Evolutionary conservation across 768 basidiomycete species (phyloP), one percentile per base, ranked within the genome.

Genomic region (Russula dissimulans): DNA sequence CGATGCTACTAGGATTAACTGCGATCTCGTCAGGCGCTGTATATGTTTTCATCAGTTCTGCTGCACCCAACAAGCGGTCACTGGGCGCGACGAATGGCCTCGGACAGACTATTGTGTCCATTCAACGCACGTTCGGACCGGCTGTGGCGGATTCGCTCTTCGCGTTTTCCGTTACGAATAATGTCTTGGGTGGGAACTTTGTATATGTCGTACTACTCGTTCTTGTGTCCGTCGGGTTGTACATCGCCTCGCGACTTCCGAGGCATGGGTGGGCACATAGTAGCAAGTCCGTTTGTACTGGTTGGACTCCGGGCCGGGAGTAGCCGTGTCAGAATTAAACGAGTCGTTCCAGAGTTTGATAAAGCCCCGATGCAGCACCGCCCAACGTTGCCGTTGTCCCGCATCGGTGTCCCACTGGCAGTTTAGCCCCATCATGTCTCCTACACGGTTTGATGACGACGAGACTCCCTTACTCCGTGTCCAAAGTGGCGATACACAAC

Each of bases 61-160:
- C 69, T 1, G 65, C 67, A 1, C 71, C 68, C 1, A 68, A 54
- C 59, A 62, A 39, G 52, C 59, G n/a, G 60, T 41, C 39, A 41
- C 78, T 86, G 12, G 82, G 79, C 1, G 72, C 79, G 4, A 74
- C 76, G 11, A 82, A 81, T 59, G 80, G 81, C 5, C 64, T 83
- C 34, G 81, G 76, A 2, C 82, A 85, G 67, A 79, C 79, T 67
- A 67, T 76, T 1, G 72, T 72, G 2, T 81, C 77, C 1, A 69
- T 74, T 5, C 73, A 76, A 64, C 74, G 83, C 38, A 71, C 79
- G 0, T 61, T 83, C 15, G 79, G 79, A 3, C 83, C 82, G 0
- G 71, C 78, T 6, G 64, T 77, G 17, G 75, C 81, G 1, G 77
- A 79, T 1, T 82, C 82, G 0, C 67, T 84, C 11, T 84, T 54